A percentile compares a stretch with the other conserved stretches of the same genome.
These are phyloP conservation scores for Bonia amplexicaulis DNA, from an alignment of 176 grass and related monocot species.

Conservation along the genomic window DNA sequence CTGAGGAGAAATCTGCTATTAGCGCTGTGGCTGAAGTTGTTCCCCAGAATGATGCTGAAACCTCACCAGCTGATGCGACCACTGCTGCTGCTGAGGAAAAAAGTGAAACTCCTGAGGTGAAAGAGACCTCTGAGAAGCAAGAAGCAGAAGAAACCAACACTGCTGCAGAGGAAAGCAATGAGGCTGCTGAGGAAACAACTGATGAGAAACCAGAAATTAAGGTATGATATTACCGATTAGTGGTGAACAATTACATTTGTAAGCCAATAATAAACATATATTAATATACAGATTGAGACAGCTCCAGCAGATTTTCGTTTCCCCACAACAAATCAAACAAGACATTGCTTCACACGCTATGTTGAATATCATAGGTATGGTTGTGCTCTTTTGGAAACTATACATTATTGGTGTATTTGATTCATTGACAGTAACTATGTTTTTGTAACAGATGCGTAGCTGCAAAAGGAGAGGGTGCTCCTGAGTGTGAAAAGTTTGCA, in stretches of 20 bases:
- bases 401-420: not conserved
- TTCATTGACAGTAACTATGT: not conserved
- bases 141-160: conserved; percentile 22
- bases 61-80: conserved; percentile 1
- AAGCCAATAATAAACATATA: conserved; percentile 1
- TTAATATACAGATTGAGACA: conserved; percentile 61
- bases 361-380: conserved; percentile 86
- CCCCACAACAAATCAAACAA: conserved; percentile 85
- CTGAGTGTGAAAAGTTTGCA: conserved; percentile 77
- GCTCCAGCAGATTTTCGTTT: conserved; percentile 90
- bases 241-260: conserved; percentile 9
- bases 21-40: not conserved
- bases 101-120: conserved; percentile 30
- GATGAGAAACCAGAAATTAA: conserved; percentile 59
- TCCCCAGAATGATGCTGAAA: conserved; percentile 29
- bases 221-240: conserved; percentile 3
- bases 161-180: conserved; percentile 36
- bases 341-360: conserved; percentile 88
- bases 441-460: conserved; percentile 57
- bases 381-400: not conserved
- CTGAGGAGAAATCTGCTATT: conserved; percentile 21
- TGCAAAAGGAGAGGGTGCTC: conserved; percentile 73
- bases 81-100: conserved; percentile 3
- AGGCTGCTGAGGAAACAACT: conserved; percentile 37
- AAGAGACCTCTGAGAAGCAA: conserved; percentile 8